phyloP scores from a whole-genome alignment of 2,329 filamentous ascomycete genomes.

The Capronia coronata region DNA sequence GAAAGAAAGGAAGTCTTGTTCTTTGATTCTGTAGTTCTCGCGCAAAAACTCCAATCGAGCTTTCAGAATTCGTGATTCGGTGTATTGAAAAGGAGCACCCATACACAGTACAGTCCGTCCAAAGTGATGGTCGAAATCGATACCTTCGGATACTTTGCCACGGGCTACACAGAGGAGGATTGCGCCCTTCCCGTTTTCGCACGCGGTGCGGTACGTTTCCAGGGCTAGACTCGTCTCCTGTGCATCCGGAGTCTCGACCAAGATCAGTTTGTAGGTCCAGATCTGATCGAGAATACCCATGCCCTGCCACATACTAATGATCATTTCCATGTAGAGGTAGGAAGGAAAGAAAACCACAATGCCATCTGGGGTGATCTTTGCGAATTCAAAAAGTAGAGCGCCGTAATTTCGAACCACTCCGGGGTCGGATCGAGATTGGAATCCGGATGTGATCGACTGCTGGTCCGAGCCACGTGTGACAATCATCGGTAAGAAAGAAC shows the following conservation, averaged over 20 bases:
- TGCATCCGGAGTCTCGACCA: slow-evolving; percentile 94
- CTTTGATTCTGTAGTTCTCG: slow-evolving; percentile 92
- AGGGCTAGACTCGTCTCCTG: slow-evolving; percentile 94
- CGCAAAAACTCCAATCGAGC: slow-evolving; percentile 91
- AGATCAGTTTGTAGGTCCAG: slow-evolving; percentile 97
- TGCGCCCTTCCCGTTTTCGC: slow-evolving; percentile 91
- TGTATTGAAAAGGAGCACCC: slow-evolving; percentile 97
- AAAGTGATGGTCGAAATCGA: slow-evolving; percentile 99
- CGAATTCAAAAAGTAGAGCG: slow-evolving; percentile 86
- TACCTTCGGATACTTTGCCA: slow-evolving; percentile 95
- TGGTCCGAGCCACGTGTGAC: slow-evolving; percentile 94
- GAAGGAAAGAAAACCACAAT: slow-evolving; percentile 99
- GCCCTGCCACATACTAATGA: slow-evolving; percentile 98
- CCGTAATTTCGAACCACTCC: slow-evolving; percentile 97
- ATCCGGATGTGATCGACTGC: slow-evolving; percentile 83
- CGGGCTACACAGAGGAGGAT: slow-evolving; percentile 90
- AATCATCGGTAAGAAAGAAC: slow-evolving; percentile 97
- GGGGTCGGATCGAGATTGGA: slow-evolving; percentile 91
- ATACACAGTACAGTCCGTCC: slow-evolving; percentile 93
- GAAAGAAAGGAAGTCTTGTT: slow-evolving; percentile 97
- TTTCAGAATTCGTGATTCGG: slow-evolving; percentile 93
- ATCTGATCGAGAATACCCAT: slow-evolving; percentile 97
- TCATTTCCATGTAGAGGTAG: slow-evolving; percentile 98
- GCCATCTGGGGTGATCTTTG: slow-evolving; percentile 90
- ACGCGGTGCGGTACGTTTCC: slow-evolving; percentile 94